phyloP scores from a whole-genome alignment of 768 basidiomycete species.

The Lentinus tigrinus region DNA sequence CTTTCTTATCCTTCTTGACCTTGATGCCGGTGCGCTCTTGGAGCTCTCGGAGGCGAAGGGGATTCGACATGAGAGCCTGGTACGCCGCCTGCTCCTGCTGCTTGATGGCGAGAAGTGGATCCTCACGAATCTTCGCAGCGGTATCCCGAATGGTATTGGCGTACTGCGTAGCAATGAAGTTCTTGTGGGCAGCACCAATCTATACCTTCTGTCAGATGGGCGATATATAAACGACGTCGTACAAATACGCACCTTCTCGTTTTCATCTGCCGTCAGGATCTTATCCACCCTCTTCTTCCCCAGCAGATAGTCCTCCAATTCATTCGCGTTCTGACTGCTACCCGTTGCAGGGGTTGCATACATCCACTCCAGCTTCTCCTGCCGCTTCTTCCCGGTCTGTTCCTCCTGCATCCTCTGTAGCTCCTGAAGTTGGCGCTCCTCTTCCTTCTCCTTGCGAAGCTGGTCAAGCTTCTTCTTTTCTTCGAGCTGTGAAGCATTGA shows the following conservation, averaged over 20 bases:
- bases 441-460: constrained; percentile 95
- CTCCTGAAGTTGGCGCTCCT: constrained; percentile 95
- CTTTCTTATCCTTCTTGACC: constrained; percentile 71
- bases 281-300: constrained; percentile 99
- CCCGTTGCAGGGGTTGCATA: constrained; percentile 96
- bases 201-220: constrained; percentile 28
- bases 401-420: constrained; percentile 94
- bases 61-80: constrained; percentile 82
- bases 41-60: constrained; percentile 78
- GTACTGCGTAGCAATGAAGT: constrained; percentile 92
- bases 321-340: constrained; percentile 81
- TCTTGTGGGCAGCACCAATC: constrained; percentile 87
- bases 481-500: constrained; percentile 63
- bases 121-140: constrained; percentile 93
- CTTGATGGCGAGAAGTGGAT: constrained; percentile 96
- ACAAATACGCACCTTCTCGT: constrained; percentile 66
- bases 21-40: constrained; percentile 82
- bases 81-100: constrained; percentile 95
- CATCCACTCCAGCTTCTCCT: constrained; percentile 99
- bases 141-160: constrained; percentile 88
- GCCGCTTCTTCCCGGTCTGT: constrained; percentile 90
- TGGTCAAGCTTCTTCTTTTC: constrained; percentile 99
- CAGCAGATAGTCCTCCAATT: constrained; percentile 93
- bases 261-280: constrained; percentile 87
- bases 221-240: constrained; percentile 9